These are phyloP conservation scores for Paecilomyces fulvus DNA, from an alignment of 2,329 filamentous ascomycete genomes.

Conservation along the genomic window DNA sequence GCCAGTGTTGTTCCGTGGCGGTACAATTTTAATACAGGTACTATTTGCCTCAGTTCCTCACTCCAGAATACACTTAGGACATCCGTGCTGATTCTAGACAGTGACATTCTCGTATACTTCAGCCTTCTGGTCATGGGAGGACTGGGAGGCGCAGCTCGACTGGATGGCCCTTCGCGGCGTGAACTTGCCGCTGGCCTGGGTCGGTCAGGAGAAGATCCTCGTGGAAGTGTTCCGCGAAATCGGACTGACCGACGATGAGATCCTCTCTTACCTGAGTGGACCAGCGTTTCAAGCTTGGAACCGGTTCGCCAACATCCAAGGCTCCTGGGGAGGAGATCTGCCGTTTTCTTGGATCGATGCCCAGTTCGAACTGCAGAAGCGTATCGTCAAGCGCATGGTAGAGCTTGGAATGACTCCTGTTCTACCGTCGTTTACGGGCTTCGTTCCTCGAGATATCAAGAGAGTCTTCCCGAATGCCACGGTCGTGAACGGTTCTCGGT, in stretches of 20 bases:
- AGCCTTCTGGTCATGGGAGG: constrained; percentile 46
- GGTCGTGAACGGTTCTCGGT: constrained; percentile 37
- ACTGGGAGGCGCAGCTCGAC: constrained; percentile 46
- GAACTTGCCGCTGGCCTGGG: constrained; percentile 46
- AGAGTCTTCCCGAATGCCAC: constrained; percentile 35
- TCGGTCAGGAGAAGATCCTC: constrained; percentile 44
- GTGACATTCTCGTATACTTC: constrained; percentile 47
- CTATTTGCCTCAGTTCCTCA: constrained; percentile 2
- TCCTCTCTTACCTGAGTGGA: constrained; percentile 40
- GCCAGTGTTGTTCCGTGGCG: constrained; percentile 38
- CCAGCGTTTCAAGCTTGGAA: constrained; percentile 48
- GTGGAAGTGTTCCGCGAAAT: constrained; percentile 41
- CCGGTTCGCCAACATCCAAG: constrained; percentile 47
- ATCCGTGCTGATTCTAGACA: constrained; percentile 6
- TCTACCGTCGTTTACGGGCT: constrained; percentile 44
- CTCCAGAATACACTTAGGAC: background rate
- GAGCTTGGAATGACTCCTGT: constrained; percentile 47
- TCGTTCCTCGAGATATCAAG: constrained; percentile 38
- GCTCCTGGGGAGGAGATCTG: constrained; percentile 40
- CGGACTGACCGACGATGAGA: constrained; percentile 38
- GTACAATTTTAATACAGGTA: constrained; percentile 46
- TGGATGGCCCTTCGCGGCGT: constrained; percentile 46
- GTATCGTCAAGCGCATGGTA: constrained; percentile 43
- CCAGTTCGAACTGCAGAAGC: constrained; percentile 42
- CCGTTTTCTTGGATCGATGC: constrained; percentile 39